phyloP scores from a whole-genome alignment of 164 flowering plant species.

The Aristolochia contorta region DNA sequence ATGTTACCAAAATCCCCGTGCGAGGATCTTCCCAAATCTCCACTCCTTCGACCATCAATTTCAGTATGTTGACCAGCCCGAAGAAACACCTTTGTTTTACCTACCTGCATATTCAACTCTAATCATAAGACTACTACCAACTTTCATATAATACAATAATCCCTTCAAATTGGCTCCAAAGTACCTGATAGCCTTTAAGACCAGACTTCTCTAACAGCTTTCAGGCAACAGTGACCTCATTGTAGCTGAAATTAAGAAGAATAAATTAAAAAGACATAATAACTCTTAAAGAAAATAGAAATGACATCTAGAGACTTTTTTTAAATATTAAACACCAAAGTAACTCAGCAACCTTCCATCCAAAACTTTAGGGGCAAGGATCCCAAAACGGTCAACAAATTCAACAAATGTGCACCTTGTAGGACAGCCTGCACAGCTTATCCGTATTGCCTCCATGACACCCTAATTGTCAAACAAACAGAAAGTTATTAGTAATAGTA shows the following conservation, averaged over 20 bases:
- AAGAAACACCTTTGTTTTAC: constrained; percentile 93
- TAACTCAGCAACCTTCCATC: constrained; percentile 50
- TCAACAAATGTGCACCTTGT: constrained; percentile 79
- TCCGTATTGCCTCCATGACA: constrained; percentile 97
- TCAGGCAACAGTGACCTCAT: constrained; percentile 71
- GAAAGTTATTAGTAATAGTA: neutral
- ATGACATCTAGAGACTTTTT: constrained; percentile 1
- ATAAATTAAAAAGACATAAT: constrained; percentile 1
- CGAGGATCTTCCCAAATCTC: constrained; percentile 80
- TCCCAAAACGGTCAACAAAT: constrained; percentile 79
- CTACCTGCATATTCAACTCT: constrained; percentile 50
- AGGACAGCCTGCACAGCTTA: constrained; percentile 97
- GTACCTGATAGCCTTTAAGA: constrained; percentile 91
- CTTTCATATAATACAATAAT: neutral
- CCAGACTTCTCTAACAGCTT: constrained; percentile 68
- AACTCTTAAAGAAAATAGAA: neutral
- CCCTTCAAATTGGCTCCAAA: neutral
- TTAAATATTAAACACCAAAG: constrained; percentile 3
- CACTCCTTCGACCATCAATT: constrained; percentile 74
- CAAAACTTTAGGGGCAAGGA: constrained; percentile 80
- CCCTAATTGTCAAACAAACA: constrained; percentile 42
- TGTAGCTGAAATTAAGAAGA: constrained; percentile 29
- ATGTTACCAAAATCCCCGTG: constrained; percentile 67
- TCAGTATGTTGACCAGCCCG: constrained; percentile 99
- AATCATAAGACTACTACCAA: neutral